Evolutionary conservation across 108 stramenopile species (phyloP).

Genomic region (Cyclotella baltica): DNA sequence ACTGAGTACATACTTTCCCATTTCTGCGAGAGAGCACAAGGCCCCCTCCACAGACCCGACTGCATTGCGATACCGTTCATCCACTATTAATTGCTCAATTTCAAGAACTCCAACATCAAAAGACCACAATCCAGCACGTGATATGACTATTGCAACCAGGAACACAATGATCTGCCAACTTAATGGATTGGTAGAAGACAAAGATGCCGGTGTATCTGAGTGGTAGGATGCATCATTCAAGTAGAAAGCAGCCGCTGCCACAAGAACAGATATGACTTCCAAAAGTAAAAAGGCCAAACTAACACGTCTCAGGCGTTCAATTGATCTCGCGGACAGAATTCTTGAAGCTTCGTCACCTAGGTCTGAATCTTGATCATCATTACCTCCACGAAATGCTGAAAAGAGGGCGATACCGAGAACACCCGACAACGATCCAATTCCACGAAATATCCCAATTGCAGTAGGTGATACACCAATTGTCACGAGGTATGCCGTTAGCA

Average conservation of each 20-base stretch:
- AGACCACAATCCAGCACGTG: constrained; percentile 45
- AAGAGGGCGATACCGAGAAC: constrained; percentile 37
- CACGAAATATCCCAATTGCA: constrained; percentile 34
- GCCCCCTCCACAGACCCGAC: constrained; percentile 40
- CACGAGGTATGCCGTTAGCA: constrained; percentile 46
- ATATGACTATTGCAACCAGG: constrained; percentile 27
- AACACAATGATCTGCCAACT: constrained; percentile 23
- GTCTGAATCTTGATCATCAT: neutral
- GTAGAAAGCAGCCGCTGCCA: constrained; percentile 21
- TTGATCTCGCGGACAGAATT: constrained; percentile 4
- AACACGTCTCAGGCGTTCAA: constrained; percentile 30
- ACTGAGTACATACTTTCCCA: constrained; percentile 35
- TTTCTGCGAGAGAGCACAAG: constrained; percentile 32
- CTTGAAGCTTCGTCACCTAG: neutral
- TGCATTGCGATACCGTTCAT: constrained; percentile 47
- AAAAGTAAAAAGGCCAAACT: constrained; percentile 30
- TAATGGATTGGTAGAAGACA: neutral
- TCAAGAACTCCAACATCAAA: constrained; percentile 46
- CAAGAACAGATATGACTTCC: constrained; percentile 33
- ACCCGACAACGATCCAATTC: constrained; percentile 33
- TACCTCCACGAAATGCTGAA: constrained; percentile 16
- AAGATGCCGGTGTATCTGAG: neutral
- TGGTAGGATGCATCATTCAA: neutral
- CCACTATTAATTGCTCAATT: constrained; percentile 47
- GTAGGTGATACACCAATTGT: constrained; percentile 27